Conservation (phyloP, 371 early-diverging fungal genomes). For the Lichtheimia ramosa region DNA sequence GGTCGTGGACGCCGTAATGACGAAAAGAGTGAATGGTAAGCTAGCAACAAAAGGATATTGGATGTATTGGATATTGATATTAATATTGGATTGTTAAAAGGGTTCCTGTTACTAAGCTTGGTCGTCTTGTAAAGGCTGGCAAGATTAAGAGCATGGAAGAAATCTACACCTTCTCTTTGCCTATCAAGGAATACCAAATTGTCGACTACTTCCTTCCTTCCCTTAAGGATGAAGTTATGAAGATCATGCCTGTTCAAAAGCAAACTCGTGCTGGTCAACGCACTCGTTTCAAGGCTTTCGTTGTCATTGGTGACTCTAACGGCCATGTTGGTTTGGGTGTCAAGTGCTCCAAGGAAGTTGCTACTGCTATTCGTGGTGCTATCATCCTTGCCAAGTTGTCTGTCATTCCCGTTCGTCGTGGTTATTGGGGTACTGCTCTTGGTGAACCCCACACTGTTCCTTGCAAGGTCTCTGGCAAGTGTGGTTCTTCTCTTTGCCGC, state of each 20-base stretch:
- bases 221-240: slow-evolving; percentile 98
- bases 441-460: slow-evolving; percentile 65
- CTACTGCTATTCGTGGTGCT: slow-evolving; percentile 97
- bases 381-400: slow-evolving; percentile 97
- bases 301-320: slow-evolving; percentile 95
- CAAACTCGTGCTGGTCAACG: slow-evolving; percentile 99
- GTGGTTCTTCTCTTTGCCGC: slow-evolving; percentile 87
- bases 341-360: slow-evolving; percentile 98
- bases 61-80: neutral
- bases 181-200: slow-evolving; percentile 99
- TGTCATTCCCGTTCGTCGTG: slow-evolving; percentile 96
- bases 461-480: slow-evolving; percentile 30
- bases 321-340: slow-evolving; percentile 98
- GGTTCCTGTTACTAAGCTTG: slow-evolving; percentile 95
- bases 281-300: slow-evolving; percentile 99
- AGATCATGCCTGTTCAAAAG: slow-evolving; percentile 99
- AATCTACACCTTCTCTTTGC: slow-evolving; percentile 94
- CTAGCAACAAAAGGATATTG: neutral
- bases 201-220: slow-evolving; percentile 94
- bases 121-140: slow-evolving; percentile 90
- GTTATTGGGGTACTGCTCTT: slow-evolving; percentile 96
- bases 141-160: slow-evolving; percentile 85
- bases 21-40: slow-evolving; percentile 78
- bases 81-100: slow-evolving; percentile 20
- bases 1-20: slow-evolving; percentile 77